Conservation (phyloP, 495 filamentous ascomycete species). For the Trypethelium eluteriae region DNA sequence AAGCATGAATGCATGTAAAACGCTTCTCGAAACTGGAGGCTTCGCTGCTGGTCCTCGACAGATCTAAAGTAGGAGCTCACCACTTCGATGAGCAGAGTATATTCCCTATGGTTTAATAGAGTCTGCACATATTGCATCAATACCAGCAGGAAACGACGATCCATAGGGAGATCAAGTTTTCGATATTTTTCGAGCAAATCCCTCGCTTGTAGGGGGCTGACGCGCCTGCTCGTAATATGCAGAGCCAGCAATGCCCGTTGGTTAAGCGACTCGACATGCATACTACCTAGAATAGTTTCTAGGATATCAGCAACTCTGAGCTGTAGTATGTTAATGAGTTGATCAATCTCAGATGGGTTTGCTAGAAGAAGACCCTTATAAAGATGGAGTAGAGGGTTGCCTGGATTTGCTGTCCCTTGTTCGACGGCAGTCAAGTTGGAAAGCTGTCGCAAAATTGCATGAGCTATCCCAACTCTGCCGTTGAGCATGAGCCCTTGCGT, state of each 20-base stretch:
- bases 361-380: background rate
- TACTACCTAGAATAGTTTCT: background rate
- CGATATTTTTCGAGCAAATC: background rate
- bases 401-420: background rate
- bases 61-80: background rate
- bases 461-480: background rate
- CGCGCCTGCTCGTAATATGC: background rate
- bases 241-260: conserved; percentile 1
- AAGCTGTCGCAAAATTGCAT: conserved; percentile 5
- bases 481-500: background rate
- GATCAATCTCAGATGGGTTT: background rate
- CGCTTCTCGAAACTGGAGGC: background rate
- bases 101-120: background rate
- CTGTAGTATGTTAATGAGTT: background rate
- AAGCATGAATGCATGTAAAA: conserved; percentile 5
- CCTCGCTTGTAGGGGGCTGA: background rate
- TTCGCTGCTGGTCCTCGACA: background rate
- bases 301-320: background rate
- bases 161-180: background rate
- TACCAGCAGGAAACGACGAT: background rate
- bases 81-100: background rate
- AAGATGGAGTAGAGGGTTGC: background rate
- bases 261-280: background rate
- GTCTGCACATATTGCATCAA: background rate
- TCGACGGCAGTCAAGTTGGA: background rate